Base-by-base conservation (phyloP, 2,329 filamentous ascomycete genomes). In the Neoscytalidium dimidiatum region DNA sequence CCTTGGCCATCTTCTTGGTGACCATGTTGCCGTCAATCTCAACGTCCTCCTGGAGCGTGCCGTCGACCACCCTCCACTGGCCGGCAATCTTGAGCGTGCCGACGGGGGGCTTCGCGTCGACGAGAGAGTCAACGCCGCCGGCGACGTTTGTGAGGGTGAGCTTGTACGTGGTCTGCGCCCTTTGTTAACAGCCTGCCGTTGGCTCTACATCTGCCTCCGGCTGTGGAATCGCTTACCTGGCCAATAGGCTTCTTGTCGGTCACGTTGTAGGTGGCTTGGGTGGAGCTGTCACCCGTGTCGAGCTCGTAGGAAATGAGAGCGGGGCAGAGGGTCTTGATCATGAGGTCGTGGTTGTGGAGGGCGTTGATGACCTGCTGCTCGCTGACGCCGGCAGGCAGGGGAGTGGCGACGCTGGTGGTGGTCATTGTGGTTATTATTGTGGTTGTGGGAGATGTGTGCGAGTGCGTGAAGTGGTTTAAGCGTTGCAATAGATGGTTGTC, bases 1-100 rank as follows among this genome's bases (percentile, higher is more conserved):
- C 74, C 71, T 77, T 78, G 1, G 76, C 77, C 62, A 79, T 75
- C 71, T 76, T 78, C 73, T 78, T 79, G 74, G 77, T 77, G 72
- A 79, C 73, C 41, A 78, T 77, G 61, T 79, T 78, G 3, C 74
- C 76, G 41, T 79, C 77, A 57, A 79, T 78, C n/a, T 77, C 74
- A 1, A 79, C 74, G 26, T 78, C 75, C 68, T 79, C 77, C 26
- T 67, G 69, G 38, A 79, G 64, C 64, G 69, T 62, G 28, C 73
- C 75, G 28, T 69, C 69, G 3, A n/a, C 63, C 2, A 78, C 73
- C 26, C 77, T 70, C 77, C 77, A 79, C 66, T 76, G 74, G 19
- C 75, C 75, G 4, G 72, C 70, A 60, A 79, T 79, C 57, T 72
- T 76, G 44, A 79, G 73, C 21, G 72, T 69, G 62, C 77, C 77